phyloP scores from a whole-genome alignment of 139 green algal genomes.

The Volvox africanus region DNA sequence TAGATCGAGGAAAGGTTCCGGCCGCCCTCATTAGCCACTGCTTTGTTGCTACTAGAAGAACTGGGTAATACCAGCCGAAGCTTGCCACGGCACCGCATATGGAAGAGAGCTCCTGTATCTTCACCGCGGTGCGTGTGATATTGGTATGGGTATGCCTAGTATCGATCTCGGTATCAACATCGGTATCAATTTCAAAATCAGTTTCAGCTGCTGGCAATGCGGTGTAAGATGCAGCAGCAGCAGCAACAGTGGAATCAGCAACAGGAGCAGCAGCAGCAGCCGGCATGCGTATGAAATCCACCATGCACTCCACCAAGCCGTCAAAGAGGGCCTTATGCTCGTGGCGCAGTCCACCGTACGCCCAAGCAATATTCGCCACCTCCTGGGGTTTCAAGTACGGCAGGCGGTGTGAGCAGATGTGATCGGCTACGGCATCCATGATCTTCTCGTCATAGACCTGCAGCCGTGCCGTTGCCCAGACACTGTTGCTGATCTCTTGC shows the following conservation, averaged over 20 bases:
- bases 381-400: slow-evolving; percentile 27
- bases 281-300: not conserved
- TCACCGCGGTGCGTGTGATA: not conserved
- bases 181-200: no score
- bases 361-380: slow-evolving; percentile 44
- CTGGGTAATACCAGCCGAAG: not conserved
- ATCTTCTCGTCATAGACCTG: slow-evolving; percentile 54
- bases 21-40: not conserved
- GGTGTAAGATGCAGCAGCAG: no score
- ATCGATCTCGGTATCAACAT: no score
- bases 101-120: not conserved
- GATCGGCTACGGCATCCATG: slow-evolving; percentile 54
- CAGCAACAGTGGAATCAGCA: no score
- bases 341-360: slow-evolving; percentile 13
- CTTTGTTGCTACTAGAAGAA: not conserved
- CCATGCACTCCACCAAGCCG: not conserved
- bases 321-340: slow-evolving; percentile 8
- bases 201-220: no score
- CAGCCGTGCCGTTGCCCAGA: slow-evolving; percentile 63
- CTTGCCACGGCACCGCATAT: not conserved
- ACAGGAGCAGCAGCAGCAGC: not conserved
- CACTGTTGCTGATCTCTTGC: slow-evolving; percentile 52
- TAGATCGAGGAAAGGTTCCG: no score
- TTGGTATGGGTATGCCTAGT: no score
- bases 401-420: not conserved